phyloP scores from a whole-genome alignment of 108 stramenopile genomes.

The Cyclostephanos invisitatus region DNA sequence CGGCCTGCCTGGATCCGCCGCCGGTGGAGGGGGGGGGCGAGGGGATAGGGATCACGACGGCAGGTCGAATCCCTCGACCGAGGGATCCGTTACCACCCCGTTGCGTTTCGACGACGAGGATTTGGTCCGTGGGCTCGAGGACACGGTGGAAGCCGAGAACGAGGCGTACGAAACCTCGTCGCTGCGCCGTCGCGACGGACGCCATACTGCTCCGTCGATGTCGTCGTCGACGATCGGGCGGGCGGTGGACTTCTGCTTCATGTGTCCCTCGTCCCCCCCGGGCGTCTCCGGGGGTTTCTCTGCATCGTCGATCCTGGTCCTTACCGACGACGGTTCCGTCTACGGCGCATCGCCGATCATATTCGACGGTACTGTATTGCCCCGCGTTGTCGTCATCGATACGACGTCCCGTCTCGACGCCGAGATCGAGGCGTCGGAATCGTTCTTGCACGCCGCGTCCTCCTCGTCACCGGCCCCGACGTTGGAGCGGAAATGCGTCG shows the following conservation, averaged over 20 bases:
- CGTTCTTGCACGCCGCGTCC: neutral
- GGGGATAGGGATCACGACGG: neutral
- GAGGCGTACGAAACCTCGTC: conserved; percentile 25
- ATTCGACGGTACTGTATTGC: conserved; percentile 67
- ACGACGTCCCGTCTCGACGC: conserved; percentile 27
- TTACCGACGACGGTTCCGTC: conserved; percentile 57
- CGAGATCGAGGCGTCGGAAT: conserved; percentile 34
- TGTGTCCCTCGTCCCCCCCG: conserved; percentile 8
- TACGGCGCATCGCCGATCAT: conserved; percentile 66
- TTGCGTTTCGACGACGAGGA: conserved; percentile 25
- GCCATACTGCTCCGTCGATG: neutral
- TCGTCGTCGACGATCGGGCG: neutral
- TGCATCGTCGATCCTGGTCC: conserved; percentile 54
- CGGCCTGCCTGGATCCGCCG: conserved; percentile 18
- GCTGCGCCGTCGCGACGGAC: neutral
- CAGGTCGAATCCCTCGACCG: conserved; percentile 9
- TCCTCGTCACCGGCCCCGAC: conserved; percentile 13
- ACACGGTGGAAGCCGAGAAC: conserved; percentile 29
- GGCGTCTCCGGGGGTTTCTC: conserved; percentile 16
- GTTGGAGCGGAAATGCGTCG: conserved; percentile 26
- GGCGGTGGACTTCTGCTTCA: conserved; percentile 45
- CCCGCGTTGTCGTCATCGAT: conserved; percentile 40
- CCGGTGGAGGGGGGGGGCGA: neutral
- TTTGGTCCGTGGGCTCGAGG: conserved; percentile 22
- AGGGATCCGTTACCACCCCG: conserved; percentile 47